A percentile compares a stretch with the other conserved stretches of the same genome.
These are phyloP conservation scores for Pythium aphanidermatum DNA, from an alignment of 352 stramenopile genomes.

Conservation along the genomic window DNA sequence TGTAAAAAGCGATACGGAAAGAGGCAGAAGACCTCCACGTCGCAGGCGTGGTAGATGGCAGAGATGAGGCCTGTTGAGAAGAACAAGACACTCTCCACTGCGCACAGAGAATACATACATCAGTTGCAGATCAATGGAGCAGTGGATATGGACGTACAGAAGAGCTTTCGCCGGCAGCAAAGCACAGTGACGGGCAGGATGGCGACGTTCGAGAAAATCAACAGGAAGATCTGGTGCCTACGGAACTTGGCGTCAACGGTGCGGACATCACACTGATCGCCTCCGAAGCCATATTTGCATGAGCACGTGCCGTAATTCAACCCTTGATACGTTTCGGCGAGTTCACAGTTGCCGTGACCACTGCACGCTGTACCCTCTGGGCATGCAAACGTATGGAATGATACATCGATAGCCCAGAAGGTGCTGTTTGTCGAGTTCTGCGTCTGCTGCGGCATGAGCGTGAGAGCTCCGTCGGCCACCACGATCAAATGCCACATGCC, in stretches of 20 bases:
- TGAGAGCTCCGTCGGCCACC: slow-evolving; percentile 11
- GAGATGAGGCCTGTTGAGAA: slow-evolving; percentile 23
- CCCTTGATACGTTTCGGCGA: slow-evolving; percentile 24
- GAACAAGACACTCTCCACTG: slow-evolving; percentile 36
- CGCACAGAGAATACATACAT: not conserved
- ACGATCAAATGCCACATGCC: slow-evolving; percentile 26
- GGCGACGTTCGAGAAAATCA: slow-evolving; percentile 29
- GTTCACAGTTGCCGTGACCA: slow-evolving; percentile 20
- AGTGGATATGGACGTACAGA: slow-evolving; percentile 29
- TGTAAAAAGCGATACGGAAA: slow-evolving; percentile 32
- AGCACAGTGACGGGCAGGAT: slow-evolving; percentile 26
- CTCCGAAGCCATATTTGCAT: slow-evolving; percentile 33
- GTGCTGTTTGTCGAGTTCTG: slow-evolving; percentile 4
- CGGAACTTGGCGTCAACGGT: slow-evolving; percentile 16
- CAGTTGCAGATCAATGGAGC: not conserved
- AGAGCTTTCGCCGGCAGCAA: slow-evolving; percentile 28
- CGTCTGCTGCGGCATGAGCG: not conserved
- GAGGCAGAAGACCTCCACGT: slow-evolving; percentile 27
- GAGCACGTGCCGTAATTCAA: slow-evolving; percentile 26
- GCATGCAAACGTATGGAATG: slow-evolving; percentile 22
- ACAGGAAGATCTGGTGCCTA: slow-evolving; percentile 21
- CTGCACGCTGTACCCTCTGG: slow-evolving; percentile 16
- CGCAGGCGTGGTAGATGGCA: slow-evolving; percentile 32
- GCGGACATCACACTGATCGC: slow-evolving; percentile 20
- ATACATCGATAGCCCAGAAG: slow-evolving; percentile 23